Evolutionary conservation across 2,329 filamentous ascomycete genomes (phyloP), one percentile per base, ranked within the genome.

Genomic region (Alternaria infectoria): DNA sequence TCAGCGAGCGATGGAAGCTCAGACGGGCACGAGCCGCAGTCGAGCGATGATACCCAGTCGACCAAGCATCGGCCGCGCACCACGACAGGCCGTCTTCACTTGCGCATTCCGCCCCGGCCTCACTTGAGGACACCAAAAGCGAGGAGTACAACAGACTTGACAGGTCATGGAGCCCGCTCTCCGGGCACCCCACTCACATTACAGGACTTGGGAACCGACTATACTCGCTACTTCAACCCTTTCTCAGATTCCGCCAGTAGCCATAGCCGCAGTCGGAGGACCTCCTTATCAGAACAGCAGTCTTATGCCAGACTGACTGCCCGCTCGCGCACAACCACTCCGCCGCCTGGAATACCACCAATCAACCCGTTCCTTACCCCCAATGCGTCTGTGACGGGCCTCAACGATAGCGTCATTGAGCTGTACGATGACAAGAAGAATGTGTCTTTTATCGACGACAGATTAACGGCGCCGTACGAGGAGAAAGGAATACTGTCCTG

Each of bases 391-490:
- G 70, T 71, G 8, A 74, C 74, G 6, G 75, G 66, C 15, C 59
- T 76, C 43, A 65, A 69, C 26, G 50, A 64, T 9, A 74, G 68
- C 12, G 55, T 74, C 43, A 62, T 66, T 40, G 54, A 59, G 4
- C 58, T 75, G 13, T 65, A 62, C 43, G 71, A 78, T 32, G 49
- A 67, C 0, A 74, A 78, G 49, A 76, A 70, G 58, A 69, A 72
- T 44, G 77, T 79, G 62, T 79, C 82, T 64, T 77, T 81, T 25
- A 69, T 85, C 11, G 83, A 86, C 69, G 84, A 86, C 67, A 77
- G 83, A 30, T 72, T 86, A 12, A 79, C 75, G 17, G 82, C 81
- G 9, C 83, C 83, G 2, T 78, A 74, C 67, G 71, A 81, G 21
- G 83, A 83, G 59, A 77, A 79, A 36, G 81, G 79, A 23, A 79